These are phyloP conservation scores for Trichoderma aggressivum DNA, from an alignment of 2,329 filamentous ascomycete species.

Conservation along the genomic window DNA sequence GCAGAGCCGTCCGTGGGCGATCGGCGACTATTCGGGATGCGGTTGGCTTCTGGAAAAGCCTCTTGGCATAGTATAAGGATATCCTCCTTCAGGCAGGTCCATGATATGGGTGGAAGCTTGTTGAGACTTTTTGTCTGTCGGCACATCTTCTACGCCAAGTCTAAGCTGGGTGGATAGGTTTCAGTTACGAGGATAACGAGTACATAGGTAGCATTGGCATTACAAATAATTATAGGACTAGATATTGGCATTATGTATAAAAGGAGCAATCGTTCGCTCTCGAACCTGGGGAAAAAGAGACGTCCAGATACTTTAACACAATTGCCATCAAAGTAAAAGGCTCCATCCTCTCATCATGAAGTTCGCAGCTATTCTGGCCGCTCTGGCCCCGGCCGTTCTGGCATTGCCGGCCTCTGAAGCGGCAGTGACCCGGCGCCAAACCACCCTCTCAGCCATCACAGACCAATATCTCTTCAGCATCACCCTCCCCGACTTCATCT, in stretches of 20 bases:
- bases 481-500: conserved; percentile 41
- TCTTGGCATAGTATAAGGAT: neutral
- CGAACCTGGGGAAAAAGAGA: no score
- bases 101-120: neutral
- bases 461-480: conserved; percentile 47
- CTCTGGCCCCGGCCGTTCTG: conserved; percentile 25
- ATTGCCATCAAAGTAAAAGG: neutral
- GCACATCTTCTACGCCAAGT: neutral
- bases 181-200: no score
- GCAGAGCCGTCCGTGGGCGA: neutral
- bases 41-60: neutral
- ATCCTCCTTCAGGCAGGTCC: conserved; percentile 5
- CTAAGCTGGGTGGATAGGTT: no score
- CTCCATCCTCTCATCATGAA: conserved; percentile 29
- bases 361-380: conserved; percentile 26
- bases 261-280: neutral
- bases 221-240: neutral
- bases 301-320: neutral
- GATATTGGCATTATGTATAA: neutral
- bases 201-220: neutral
- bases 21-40: neutral
- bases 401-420: conserved; percentile 24
- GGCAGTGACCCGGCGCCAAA: conserved; percentile 24
- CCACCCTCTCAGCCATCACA: conserved; percentile 32
- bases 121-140: neutral